Conservation (phyloP, 352 stramenopile genomes). For the Phytophthora pseudosyringae region DNA sequence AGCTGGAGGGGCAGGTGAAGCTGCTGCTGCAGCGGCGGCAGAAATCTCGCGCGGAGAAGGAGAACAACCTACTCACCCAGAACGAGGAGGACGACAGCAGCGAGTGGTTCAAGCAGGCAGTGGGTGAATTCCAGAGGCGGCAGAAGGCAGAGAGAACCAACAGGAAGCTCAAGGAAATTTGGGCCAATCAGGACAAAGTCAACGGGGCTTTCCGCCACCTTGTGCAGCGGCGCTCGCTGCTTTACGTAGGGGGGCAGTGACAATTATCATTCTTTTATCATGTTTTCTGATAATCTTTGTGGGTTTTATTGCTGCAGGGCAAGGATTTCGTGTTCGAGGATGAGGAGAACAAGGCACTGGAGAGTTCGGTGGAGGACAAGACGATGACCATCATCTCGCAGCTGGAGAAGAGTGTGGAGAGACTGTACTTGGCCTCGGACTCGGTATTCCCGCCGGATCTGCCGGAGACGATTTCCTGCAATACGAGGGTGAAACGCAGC, state of each 20-base stretch:
- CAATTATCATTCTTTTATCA: neutral
- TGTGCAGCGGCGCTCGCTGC: slow-evolving; percentile 31
- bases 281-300: slow-evolving; percentile 1
- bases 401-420: slow-evolving; percentile 38
- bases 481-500: slow-evolving; percentile 34
- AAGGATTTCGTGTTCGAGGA: slow-evolving; percentile 37
- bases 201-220: slow-evolving; percentile 36
- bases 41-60: slow-evolving; percentile 1
- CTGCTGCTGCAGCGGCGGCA: slow-evolving; percentile 30
- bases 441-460: slow-evolving; percentile 37
- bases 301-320: slow-evolving; percentile 30
- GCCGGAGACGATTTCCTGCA: slow-evolving; percentile 36
- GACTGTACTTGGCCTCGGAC: slow-evolving; percentile 37
- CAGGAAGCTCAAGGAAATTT: slow-evolving; percentile 44
- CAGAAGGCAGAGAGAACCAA: slow-evolving; percentile 39
- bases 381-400: slow-evolving; percentile 36
- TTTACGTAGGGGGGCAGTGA: slow-evolving; percentile 29
- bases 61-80: slow-evolving; percentile 26
- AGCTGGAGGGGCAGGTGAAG: slow-evolving; percentile 39
- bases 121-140: slow-evolving; percentile 35
- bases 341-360: slow-evolving; percentile 6
- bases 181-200: slow-evolving; percentile 40
- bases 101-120: slow-evolving; percentile 28
- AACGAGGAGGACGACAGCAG: slow-evolving; percentile 23
- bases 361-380: slow-evolving; percentile 25